Evolutionary conservation across 306 rosid species (phyloP), one percentile per base, ranked within the genome.

Genomic region (Alnus rubra): DNA sequence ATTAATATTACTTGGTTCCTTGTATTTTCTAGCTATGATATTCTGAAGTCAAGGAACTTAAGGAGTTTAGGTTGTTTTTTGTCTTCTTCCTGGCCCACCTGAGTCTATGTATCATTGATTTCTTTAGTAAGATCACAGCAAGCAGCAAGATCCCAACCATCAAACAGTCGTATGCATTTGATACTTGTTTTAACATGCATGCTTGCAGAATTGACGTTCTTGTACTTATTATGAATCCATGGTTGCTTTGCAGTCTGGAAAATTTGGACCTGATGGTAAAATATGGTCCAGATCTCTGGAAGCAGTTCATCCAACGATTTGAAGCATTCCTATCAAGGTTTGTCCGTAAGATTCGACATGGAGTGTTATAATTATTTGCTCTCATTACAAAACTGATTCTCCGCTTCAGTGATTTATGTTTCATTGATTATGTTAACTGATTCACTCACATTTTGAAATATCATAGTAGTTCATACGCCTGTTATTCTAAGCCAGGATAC

Each of bases 261-360:
- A 95, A 95, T 85, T 79, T 92, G 88, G 98, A 95, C 13, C 83
- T 95, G 85, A 84, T 86, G 86, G 88, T 88, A 23, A 92, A 95
- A 85, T 85, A 92, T 82, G 97, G 97, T 28, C 84, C 98, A 39
- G 97, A 95, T 67, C 88, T 91, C 23, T 95, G 98, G 98, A 92
- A 88, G 88, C 89, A 76, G 77, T 91, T 91, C 88, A 95, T 92
- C 81, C 89, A 84, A 64, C 88, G 89, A 73, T 87, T 92, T 87
- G 93, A 92, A 82, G 91, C 84, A 55, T 87, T 89, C 83, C 79
- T 91, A 77, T 76, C 86, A 23, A 95, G 98, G 98, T 95, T 87
- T 28, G 87, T 87, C 45, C 7, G 19, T 76, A 18, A 16, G 42
- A 44, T 78, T 52, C 81, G 39, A 5, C 67, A 23, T 72, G 50